phyloP scores from a whole-genome alignment of 148 eudicot species.

The Dysphania ambrosioides region DNA sequence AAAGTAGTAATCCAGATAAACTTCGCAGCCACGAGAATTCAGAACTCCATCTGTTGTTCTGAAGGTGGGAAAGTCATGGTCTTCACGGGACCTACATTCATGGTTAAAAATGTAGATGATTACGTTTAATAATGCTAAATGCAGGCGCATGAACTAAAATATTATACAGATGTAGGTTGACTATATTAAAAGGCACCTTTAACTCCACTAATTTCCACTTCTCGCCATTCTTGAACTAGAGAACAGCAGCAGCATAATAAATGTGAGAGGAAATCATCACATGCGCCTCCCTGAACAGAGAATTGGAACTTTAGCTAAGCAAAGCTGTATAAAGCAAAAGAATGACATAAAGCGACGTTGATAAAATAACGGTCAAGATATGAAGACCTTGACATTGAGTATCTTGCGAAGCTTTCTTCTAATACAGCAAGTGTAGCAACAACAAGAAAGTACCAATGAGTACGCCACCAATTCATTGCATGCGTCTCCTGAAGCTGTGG shows the following conservation, averaged over 20 bases:
- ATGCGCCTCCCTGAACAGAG: slow-evolving; percentile 64
- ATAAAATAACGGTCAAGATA: background rate
- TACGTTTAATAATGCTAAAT: background rate
- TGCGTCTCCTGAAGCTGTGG: slow-evolving; percentile 84
- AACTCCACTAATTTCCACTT: slow-evolving; percentile 73
- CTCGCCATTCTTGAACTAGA: slow-evolving; percentile 97
- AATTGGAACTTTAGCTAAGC: background rate
- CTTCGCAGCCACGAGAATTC: background rate
- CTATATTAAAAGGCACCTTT: slow-evolving; percentile 20
- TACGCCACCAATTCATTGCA: slow-evolving; percentile 85
- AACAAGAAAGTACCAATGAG: slow-evolving; percentile 86
- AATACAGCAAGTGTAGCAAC: slow-evolving; percentile 95
- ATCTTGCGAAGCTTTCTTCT: slow-evolving; percentile 80
- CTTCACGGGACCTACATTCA: slow-evolving; percentile 26
- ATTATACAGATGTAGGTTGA: background rate
- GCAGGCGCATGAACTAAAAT: background rate
- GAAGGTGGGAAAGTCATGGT: slow-evolving; percentile 29
- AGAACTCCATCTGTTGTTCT: slow-evolving; percentile 33
- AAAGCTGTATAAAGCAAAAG: background rate
- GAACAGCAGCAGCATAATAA: slow-evolving; percentile 97
- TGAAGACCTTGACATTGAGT: slow-evolving; percentile 61
- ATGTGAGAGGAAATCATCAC: slow-evolving; percentile 92
- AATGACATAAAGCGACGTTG: background rate
- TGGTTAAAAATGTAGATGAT: background rate
- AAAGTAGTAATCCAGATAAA: background rate